Conservation (phyloP, 208 protist genomes). For the Balamuthia mandrillaris region DNA sequence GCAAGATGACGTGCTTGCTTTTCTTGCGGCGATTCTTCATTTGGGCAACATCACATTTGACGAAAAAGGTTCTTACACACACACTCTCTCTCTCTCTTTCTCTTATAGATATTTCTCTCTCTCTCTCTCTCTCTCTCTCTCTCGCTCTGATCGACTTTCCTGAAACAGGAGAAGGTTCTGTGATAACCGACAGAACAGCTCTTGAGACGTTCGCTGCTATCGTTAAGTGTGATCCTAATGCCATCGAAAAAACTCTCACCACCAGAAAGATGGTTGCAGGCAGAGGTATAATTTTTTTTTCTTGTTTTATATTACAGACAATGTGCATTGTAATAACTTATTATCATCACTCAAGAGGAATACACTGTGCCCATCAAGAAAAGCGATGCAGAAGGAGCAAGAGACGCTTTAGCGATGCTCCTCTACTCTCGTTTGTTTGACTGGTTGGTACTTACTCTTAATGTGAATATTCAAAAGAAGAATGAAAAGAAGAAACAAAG, state of each 20-base stretch:
- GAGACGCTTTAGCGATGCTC: conserved; percentile 62
- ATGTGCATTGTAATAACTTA: not conserved
- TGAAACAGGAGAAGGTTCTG: not conserved
- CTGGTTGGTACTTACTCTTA: conserved; percentile 62
- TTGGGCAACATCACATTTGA: conserved; percentile 66
- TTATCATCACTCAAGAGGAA: conserved; percentile 46
- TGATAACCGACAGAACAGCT: not conserved
- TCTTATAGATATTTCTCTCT: not conserved
- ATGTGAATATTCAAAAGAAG: conserved; percentile 2
- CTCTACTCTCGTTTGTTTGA: conserved; percentile 64
- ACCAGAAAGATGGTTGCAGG: conserved; percentile 12
- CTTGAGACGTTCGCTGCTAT: not conserved
- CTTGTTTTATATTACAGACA: not conserved
- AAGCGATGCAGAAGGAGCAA: conserved; percentile 28
- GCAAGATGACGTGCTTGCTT: conserved; percentile 42
- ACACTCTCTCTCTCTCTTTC: not conserved
- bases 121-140: not conserved
- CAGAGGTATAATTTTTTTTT: not conserved
- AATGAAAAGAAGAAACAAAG: not conserved
- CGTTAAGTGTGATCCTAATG: not conserved
- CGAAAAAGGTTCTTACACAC: not conserved
- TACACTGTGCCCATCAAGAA: too few species aligned
- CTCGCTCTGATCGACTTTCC: not conserved
- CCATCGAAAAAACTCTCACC: not conserved
- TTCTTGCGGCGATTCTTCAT: conserved; percentile 71